These are phyloP conservation scores for Mallotus japonicus DNA, from an alignment of 441 rosid species.

Conservation along the genomic window DNA sequence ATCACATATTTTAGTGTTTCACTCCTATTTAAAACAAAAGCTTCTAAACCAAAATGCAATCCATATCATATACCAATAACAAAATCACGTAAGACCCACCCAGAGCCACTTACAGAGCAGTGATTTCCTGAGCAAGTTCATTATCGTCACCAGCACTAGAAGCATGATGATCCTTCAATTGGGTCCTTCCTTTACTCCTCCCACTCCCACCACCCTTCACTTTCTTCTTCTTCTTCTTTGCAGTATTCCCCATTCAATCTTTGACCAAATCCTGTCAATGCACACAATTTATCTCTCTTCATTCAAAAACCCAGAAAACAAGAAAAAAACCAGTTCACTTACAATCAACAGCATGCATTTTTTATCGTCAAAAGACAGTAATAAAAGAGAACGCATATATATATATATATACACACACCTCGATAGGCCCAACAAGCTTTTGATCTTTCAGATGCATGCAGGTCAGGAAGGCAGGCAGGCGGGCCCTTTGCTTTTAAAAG, in stretches of 20 bases:
- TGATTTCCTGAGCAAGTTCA: conserved; percentile 90
- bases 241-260: neutral
- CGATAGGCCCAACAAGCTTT: neutral
- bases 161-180: conserved; percentile 60
- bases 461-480: neutral
- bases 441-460: neutral
- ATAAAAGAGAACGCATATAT: neutral
- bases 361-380: neutral
- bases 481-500: neutral
- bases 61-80: neutral
- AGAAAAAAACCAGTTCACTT: neutral
- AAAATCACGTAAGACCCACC: neutral
- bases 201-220: conserved; percentile 20
- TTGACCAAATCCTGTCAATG: neutral
- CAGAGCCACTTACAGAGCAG: conserved; percentile 70
- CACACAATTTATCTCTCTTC: neutral
- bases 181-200: conserved; percentile 67
- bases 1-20: neutral
- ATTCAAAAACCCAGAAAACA: conserved; percentile 3
- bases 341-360: neutral
- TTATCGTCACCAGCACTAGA: conserved; percentile 53
- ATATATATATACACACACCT: too few relatives aligned
- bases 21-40: neutral
- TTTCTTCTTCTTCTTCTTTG: too few relatives aligned
- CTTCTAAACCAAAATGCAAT: neutral